phyloP scores from a whole-genome alignment of 129 eudicot genomes.

The Gnaphalium uliginosum region DNA sequence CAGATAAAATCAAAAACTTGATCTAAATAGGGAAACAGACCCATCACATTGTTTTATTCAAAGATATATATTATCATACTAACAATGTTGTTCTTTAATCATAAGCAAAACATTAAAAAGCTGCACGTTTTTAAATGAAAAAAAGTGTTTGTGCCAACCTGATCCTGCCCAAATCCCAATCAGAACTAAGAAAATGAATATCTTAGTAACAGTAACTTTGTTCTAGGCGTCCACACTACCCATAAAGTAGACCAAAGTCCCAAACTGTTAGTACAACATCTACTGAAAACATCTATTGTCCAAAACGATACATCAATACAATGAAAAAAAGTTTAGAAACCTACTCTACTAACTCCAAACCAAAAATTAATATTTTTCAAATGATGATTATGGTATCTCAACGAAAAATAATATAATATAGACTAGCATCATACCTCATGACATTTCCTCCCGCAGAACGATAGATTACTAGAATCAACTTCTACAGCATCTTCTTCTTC shows the following conservation, averaged over 20 bases:
- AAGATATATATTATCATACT: background rate
- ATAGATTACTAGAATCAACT: slow-evolving; percentile 32
- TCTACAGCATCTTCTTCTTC: slow-evolving; percentile 33
- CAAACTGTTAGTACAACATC: slow-evolving; percentile 5
- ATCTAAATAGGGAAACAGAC: background rate
- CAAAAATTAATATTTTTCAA: background rate
- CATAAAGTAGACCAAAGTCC: background rate
- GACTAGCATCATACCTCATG: slow-evolving; percentile 51
- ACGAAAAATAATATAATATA: background rate
- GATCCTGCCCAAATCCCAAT: too few relatives aligned
- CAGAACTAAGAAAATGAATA: background rate
- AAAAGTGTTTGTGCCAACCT: background rate
- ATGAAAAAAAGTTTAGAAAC: background rate
- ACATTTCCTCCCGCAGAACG: slow-evolving; percentile 77
- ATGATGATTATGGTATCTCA: background rate
- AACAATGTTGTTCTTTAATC: background rate
- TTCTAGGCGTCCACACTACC: background rate
- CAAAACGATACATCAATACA: background rate
- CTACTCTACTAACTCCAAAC: background rate
- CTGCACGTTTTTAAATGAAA: too few relatives aligned
- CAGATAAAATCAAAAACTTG: background rate
- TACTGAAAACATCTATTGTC: background rate
- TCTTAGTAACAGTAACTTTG: background rate
- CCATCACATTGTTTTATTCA: background rate
- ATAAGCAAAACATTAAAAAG: background rate